A percentile compares a stretch with the other conserved stretches of the same genome.
Evolutionary conservation across 306 rosid species (phyloP).

Genomic region (Coriaria nepalensis): DNA sequence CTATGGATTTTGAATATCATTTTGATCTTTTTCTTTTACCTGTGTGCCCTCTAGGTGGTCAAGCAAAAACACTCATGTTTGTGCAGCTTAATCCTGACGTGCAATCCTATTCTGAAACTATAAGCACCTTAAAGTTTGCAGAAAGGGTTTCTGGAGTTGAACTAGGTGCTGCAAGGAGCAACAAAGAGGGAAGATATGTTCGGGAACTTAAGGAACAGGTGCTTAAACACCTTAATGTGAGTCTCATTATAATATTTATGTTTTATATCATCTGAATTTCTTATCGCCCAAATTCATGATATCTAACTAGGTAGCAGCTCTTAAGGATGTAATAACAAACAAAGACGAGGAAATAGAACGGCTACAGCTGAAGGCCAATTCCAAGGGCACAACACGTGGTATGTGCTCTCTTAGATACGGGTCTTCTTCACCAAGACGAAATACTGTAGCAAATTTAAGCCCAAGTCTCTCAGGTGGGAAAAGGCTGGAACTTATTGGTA

Average conservation of each 20-base stretch:
- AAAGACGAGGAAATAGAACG: slow-evolving; percentile 81
- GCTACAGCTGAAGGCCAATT: slow-evolving; percentile 48
- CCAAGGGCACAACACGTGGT: slow-evolving; percentile 38
- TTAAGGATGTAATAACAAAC: slow-evolving; percentile 53
- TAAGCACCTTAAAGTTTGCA: slow-evolving; percentile 95
- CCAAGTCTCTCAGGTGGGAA: slow-evolving; percentile 28
- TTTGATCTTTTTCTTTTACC: slow-evolving; percentile 5
- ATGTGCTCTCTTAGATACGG: slow-evolving; percentile 32
- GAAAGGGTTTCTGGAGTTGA: slow-evolving; percentile 98
- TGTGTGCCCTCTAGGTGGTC: slow-evolving; percentile 55
- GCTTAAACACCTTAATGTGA: background rate
- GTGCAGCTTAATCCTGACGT: slow-evolving; percentile 92
- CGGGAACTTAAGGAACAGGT: slow-evolving; percentile 98
- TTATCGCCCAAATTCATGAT: slow-evolving; percentile 19
- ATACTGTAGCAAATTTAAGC: slow-evolving; percentile 39
- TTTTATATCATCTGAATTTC: background rate
- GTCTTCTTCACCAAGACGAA: slow-evolving; percentile 64
- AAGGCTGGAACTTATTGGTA: slow-evolving; percentile 25
- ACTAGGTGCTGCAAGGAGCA: slow-evolving; percentile 94
- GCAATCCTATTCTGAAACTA: slow-evolving; percentile 76
- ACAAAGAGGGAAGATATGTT: slow-evolving; percentile 91
- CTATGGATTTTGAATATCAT: background rate
- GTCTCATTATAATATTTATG: no score
- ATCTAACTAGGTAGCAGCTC: slow-evolving; percentile 51
- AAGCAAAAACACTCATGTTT: slow-evolving; percentile 97